Conservation (phyloP, 805 yeast genomes). For the Myxozyma nipponensis region DNA sequence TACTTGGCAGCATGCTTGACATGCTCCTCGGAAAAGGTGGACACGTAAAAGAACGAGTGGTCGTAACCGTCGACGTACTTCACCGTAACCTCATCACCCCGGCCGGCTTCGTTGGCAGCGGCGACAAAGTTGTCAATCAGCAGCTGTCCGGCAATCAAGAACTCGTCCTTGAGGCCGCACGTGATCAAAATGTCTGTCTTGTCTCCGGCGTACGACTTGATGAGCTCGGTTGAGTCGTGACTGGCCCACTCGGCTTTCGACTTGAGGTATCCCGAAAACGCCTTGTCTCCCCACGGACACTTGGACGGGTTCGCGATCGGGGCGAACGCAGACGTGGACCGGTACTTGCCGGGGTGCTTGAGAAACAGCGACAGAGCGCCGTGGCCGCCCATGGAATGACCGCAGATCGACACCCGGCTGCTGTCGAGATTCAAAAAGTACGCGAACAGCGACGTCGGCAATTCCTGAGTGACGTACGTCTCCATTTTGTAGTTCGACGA, state of each 20-base stretch:
- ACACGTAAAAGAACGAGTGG: conserved; percentile 83
- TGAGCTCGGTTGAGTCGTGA: conserved; percentile 81
- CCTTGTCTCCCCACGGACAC: conserved; percentile 86
- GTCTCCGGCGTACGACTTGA: conserved; percentile 54
- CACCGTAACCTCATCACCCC: conserved; percentile 58
- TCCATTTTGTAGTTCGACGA: conserved; percentile 76
- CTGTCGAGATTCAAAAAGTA: conserved; percentile 49
- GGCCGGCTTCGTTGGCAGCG: conserved; percentile 55
- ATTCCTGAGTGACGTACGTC: conserved; percentile 71
- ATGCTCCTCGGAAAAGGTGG: conserved; percentile 76
- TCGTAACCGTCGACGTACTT: conserved; percentile 77
- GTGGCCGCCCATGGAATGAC: conserved; percentile 98
- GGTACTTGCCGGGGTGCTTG: conserved; percentile 65
- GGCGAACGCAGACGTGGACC: conserved; percentile 82
- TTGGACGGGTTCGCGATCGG: conserved; percentile 79
- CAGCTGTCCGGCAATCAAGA: conserved; percentile 59
- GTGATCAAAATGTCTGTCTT: conserved; percentile 69
- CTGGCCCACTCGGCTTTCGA: conserved; percentile 57
- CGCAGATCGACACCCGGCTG: conserved; percentile 68
- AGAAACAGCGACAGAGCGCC: conserved; percentile 78
- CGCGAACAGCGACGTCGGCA: conserved; percentile 50
- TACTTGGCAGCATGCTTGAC: conserved; percentile 83
- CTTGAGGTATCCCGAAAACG: conserved; percentile 76
- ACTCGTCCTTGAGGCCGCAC: conserved; percentile 75
- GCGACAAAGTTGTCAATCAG: conserved; percentile 68